Evolutionary conservation across 208 protist genomes (phyloP).

Genomic region (Acanthamoeba sp.): DNA sequence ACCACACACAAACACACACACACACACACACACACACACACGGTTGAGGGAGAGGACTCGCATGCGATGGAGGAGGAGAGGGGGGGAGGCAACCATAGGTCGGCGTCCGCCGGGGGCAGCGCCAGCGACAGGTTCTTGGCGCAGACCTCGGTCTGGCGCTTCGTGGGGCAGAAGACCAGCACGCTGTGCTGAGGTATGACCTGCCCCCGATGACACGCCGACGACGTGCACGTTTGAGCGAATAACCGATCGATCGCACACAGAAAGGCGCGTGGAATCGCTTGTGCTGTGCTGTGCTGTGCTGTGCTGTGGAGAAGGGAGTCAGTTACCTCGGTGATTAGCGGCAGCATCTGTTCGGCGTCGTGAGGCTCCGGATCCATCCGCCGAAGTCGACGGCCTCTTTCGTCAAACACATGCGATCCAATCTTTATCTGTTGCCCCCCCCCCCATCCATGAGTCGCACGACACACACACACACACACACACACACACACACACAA

Average conservation of each 20-base stretch:
- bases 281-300: background rate
- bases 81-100: background rate
- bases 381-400: background rate
- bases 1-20: background rate
- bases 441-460: too few relatives aligned
- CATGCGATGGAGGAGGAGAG: background rate
- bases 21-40: background rate
- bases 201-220: too few relatives aligned
- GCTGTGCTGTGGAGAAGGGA: background rate
- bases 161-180: conserved; percentile 2
- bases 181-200: conserved; percentile 1
- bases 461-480: background rate
- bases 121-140: background rate
- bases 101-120: background rate
- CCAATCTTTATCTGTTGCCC: background rate
- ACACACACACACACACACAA: background rate
- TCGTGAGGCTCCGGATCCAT: background rate
- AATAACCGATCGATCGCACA: too few relatives aligned
- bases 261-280: too few relatives aligned
- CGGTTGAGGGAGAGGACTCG: background rate
- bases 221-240: too few relatives aligned
- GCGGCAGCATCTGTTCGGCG: background rate
- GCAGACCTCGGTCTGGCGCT: conserved; percentile 18
- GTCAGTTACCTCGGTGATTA: background rate
- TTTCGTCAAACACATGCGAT: background rate